Percentiles rank a stretch among this genome's conserved stretches.
phyloP scores from a whole-genome alignment of 2,329 filamentous ascomycete genomes.

The Karstenula rhodostoma region DNA sequence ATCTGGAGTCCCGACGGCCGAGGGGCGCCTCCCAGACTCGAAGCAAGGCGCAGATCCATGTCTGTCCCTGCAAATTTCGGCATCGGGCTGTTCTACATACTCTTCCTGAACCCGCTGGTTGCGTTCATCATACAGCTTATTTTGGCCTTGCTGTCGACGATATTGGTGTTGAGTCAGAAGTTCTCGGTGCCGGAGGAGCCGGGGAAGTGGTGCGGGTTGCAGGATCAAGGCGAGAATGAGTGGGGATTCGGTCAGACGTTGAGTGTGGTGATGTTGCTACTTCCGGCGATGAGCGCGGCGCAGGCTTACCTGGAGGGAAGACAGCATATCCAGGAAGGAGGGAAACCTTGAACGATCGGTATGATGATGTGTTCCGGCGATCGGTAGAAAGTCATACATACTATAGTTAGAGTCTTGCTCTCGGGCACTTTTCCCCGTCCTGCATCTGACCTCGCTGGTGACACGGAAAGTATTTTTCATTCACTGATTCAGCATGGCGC shows the following conservation, averaged over 20 bases:
- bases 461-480: too few species aligned
- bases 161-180: conserved; percentile 38
- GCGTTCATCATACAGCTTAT: conserved; percentile 38
- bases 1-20: conserved; percentile 13
- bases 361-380: too few species aligned
- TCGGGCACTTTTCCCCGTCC: too few species aligned
- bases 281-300: conserved; percentile 35
- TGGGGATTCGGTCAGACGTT: conserved; percentile 45
- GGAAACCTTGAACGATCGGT: not conserved
- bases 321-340: conserved; percentile 30
- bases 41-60: not conserved
- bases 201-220: conserved; percentile 31
- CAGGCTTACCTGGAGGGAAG: conserved; percentile 40
- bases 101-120: conserved; percentile 40
- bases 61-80: conserved; percentile 22
- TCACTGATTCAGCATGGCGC: too few species aligned
- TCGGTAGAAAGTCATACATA: too few species aligned
- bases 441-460: too few species aligned
- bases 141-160: conserved; percentile 31
- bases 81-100: conserved; percentile 26
- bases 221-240: conserved; percentile 34
- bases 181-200: conserved; percentile 33
- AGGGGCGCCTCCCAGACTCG: conserved; percentile 18
- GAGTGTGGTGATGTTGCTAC: conserved; percentile 39
- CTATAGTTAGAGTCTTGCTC: too few species aligned